Conservation (phyloP, 2,329 filamentous ascomycete genomes). For the Talaromyces sp. region DNA sequence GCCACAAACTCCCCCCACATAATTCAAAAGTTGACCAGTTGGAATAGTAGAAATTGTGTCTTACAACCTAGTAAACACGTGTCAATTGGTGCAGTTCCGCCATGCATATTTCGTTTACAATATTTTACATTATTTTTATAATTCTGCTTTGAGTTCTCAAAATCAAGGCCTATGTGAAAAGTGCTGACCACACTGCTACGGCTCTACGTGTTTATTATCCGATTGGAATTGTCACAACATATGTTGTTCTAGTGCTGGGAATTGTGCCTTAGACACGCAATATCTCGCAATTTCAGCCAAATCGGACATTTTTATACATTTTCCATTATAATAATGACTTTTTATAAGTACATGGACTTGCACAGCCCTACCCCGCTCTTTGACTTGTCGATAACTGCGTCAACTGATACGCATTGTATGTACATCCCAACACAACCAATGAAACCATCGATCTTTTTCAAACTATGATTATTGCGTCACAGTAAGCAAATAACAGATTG, state of each 20-base stretch:
- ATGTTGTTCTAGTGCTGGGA: not conserved
- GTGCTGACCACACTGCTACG: not conserved
- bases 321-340: not conserved
- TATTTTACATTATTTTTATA: no score
- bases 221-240: not conserved
- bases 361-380: not conserved
- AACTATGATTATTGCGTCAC: not conserved
- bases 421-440: not conserved
- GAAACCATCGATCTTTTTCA: not conserved
- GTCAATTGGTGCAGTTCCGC: no score
- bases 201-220: not conserved
- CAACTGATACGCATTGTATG: not conserved
- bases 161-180: no score
- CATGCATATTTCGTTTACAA: no score
- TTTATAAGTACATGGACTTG: not conserved
- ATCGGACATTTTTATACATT: not conserved
- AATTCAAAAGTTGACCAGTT: not conserved
- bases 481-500: not conserved
- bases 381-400: not conserved
- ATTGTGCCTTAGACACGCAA: not conserved
- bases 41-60: not conserved
- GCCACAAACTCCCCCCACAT: not conserved
- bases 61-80: not conserved
- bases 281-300: not conserved
- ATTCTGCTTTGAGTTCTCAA: no score